These are phyloP conservation scores for Serendipita sp. DNA, from an alignment of 768 basidiomycete species.

Conservation along the genomic window DNA sequence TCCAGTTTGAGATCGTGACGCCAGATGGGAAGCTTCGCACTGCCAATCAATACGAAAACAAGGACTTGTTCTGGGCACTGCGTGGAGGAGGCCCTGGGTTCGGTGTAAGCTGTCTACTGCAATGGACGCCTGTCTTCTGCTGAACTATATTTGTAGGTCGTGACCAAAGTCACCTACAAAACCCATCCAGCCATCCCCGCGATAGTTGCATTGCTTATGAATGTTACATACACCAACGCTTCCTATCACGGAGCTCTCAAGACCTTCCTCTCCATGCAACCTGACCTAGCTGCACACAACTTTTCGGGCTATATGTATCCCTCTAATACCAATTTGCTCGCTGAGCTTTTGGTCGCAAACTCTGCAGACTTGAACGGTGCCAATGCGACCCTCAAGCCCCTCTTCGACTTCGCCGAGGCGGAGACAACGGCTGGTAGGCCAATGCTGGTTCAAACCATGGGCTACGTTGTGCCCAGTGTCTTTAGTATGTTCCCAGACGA, in stretches of 20 bases:
- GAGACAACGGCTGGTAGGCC: not conserved
- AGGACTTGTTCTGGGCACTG: slow-evolving; percentile 10
- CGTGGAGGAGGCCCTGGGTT: slow-evolving; percentile 9
- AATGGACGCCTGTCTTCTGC: not conserved
- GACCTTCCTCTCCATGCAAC: not conserved
- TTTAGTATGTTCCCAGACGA: not conserved
- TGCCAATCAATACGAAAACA: not conserved
- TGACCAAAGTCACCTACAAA: slow-evolving; percentile 2
- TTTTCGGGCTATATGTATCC: not conserved
- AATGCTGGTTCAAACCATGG: not conserved
- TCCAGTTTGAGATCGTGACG: slow-evolving; percentile 10
- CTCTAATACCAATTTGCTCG: not conserved
- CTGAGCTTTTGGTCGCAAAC: not conserved
- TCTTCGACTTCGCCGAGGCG: not conserved
- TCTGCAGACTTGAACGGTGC: not conserved
- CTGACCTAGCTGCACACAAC: not conserved
- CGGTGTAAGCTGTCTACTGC: not conserved
- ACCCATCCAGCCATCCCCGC: not conserved
- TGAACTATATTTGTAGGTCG: not conserved
- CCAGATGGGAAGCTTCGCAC: slow-evolving; percentile 7
- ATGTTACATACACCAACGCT: not conserved
- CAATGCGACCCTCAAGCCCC: not conserved
- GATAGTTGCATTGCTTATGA: not conserved
- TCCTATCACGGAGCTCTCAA: not conserved
- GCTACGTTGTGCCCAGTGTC: not conserved